Conservation (phyloP, 2,329 filamentous ascomycete species). For the Hyphodiscus sp. region DNA sequence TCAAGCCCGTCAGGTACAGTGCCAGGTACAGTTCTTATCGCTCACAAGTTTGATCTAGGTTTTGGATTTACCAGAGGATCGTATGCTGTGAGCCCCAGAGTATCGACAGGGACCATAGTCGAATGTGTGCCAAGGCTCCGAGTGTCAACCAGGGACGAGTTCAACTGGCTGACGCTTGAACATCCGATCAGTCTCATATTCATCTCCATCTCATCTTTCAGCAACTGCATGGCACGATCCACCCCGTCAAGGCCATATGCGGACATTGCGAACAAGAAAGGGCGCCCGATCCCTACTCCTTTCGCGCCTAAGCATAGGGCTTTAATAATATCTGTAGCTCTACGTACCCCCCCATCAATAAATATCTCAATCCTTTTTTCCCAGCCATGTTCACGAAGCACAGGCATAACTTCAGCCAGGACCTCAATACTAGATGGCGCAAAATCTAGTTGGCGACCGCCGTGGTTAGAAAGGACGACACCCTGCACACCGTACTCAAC, state of each 20-base stretch:
- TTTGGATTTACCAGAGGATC: no score
- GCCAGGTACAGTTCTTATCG: no score
- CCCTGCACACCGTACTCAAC: conserved; percentile 76
- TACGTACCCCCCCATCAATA: conserved; percentile 83
- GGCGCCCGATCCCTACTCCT: conserved; percentile 88
- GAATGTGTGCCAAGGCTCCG: no score
- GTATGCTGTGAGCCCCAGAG: no score
- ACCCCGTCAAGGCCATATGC: conserved; percentile 84
- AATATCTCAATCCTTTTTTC: conserved; percentile 78
- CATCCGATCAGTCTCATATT: conserved; percentile 93
- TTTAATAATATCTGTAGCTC: conserved; percentile 92
- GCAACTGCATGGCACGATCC: conserved; percentile 82
- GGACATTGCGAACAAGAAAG: conserved; percentile 94
- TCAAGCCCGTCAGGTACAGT: no score
- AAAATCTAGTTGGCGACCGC: conserved; percentile 88
- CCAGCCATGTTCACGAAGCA: conserved; percentile 66
- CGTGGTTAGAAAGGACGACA: conserved; percentile 93
- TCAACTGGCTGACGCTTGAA: conserved; percentile 66
- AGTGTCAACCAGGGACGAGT: conserved; percentile 75
- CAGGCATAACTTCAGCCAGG: conserved; percentile 87
- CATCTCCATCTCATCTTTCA: conserved; percentile 98
- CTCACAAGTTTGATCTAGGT: no score
- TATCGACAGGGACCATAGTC: no score
- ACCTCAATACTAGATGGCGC: conserved; percentile 88
- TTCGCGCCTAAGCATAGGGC: conserved; percentile 86